These are phyloP conservation scores for Zygotorulaspora mrakii DNA, from an alignment of 1,139 yeast species.

Conservation along the genomic window DNA sequence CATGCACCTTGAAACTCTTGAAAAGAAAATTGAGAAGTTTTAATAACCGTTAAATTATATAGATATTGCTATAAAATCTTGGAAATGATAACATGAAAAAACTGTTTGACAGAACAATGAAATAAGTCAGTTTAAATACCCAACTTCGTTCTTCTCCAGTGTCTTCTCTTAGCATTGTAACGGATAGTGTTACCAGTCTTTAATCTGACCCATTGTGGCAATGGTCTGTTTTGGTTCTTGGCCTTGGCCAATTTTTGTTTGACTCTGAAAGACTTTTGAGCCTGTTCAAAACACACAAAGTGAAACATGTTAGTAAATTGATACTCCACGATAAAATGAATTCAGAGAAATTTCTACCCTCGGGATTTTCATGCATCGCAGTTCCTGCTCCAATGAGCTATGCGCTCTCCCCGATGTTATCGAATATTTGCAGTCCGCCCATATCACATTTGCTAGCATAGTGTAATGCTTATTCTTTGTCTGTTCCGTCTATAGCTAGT, in stretches of 20 bases:
- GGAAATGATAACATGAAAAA: slow-evolving; percentile 8
- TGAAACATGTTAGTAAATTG: too few species aligned
- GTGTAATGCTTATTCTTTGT: too few species aligned
- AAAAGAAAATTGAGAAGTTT: slow-evolving; percentile 9
- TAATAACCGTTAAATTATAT: slow-evolving; percentile 16
- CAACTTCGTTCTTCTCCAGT: slow-evolving; percentile 99
- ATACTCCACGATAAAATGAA: too few species aligned
- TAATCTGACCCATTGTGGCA: slow-evolving; percentile 99
- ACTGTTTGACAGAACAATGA: slow-evolving; percentile 8
- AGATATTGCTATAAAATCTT: slow-evolving; percentile 13
- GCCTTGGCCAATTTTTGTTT: slow-evolving; percentile 99
- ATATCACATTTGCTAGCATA: too few species aligned
- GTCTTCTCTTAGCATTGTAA: slow-evolving; percentile 99
- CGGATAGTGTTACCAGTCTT: slow-evolving; percentile 97
- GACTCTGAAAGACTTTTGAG: slow-evolving; percentile 95
- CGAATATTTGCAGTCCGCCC: too few species aligned
- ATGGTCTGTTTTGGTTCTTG: slow-evolving; percentile 98
- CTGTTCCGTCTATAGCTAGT: too few species aligned
- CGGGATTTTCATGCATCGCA: too few species aligned
- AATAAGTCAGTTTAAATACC: slow-evolving; percentile 63
- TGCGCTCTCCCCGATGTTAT: too few species aligned
- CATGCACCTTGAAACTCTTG: slow-evolving; percentile 5
- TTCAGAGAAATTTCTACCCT: neutral
- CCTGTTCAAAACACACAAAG: slow-evolving; percentile 50
- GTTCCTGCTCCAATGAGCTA: too few species aligned